Conservation (phyloP, 257 asterid genomes). For the Petunia secreta region DNA sequence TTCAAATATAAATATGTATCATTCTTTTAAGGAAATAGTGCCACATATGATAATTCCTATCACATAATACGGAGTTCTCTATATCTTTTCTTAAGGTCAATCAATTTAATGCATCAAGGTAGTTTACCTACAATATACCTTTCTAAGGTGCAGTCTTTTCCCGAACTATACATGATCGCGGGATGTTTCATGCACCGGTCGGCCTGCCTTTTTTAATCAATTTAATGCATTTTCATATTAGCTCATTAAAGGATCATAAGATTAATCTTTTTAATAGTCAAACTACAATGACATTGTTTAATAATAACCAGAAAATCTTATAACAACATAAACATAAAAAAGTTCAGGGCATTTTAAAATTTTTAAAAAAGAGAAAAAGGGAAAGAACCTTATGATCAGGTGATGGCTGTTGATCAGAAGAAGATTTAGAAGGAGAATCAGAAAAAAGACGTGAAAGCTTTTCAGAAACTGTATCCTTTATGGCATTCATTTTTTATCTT, state of each 20-base stretch:
- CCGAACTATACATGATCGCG: too few relatives aligned
- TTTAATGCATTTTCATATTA: neutral
- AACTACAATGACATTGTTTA: neutral
- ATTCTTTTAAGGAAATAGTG: neutral
- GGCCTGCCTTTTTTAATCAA: neutral
- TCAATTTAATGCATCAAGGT: neutral
- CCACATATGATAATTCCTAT: neutral
- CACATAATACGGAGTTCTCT: neutral
- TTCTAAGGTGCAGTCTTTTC: too few relatives aligned
- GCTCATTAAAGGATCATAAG: neutral
- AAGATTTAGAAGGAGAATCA: conserved; percentile 62
- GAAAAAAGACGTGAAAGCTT: conserved; percentile 71
- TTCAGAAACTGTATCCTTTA: conserved; percentile 69
- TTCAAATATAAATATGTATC: neutral
- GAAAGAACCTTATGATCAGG: neutral
- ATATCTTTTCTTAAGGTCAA: neutral
- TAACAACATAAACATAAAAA: neutral
- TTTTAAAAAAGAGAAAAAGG: neutral
- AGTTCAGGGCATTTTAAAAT: too few relatives aligned
- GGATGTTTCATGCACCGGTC: too few relatives aligned
- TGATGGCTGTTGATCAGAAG: conserved; percentile 49
- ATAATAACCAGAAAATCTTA: conserved; percentile 15
- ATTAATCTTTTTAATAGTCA: neutral
- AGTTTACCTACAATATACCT: too few relatives aligned
- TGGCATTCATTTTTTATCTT: conserved; percentile 49